Evolutionary conservation across 169 alveolate genomes (phyloP), one percentile per base, ranked within the genome.

Genomic region (Plasmodium inui): DNA sequence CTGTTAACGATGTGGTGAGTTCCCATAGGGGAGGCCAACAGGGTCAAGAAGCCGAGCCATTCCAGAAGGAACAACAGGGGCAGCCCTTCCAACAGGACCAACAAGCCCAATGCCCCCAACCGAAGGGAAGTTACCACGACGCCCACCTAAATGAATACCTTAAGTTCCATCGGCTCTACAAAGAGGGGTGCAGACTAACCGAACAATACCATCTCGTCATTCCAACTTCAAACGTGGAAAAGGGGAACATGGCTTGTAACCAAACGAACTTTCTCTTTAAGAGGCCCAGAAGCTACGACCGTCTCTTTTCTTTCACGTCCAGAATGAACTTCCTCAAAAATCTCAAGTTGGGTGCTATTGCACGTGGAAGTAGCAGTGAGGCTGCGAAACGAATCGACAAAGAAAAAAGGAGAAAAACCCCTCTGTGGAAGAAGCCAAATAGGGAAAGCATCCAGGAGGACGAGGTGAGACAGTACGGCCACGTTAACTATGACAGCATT

Each of bases 201-300:
- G 93, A 86, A 86, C 57, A 74, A 0, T 22, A 86, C 12, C 39
- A 32, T 76, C 46, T 86, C 2, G 28, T 76, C 17, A 46, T 86
- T 5, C 86, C 93, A 2, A 55, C 78, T 3, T 41, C 46, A 50
- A 26, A 78, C 76, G 67, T 74, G n/a, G 93, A 86, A 44, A 86
- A 76, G 44, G 70, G 32, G 12, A 41, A 41, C 34, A 32, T 78
- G 81, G 57, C 86, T 3, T 86, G 67, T 32, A 86, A 86, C 44
- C 93, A 78, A 8, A 19, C 82, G 0, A 86, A 73, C 86, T 86
- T 86, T 10, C 44, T 86, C 19, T 86, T 86, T 86, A 86, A 74
- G 53, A 86, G 39, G 32, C 71, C 93, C 1, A 86, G 80, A n/a
- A 86, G 88, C 17, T 78, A 86, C 26, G 86, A 86, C 19, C 79